A percentile compares a stretch with the other conserved stretches of the same genome.
These are phyloP conservation scores for Metschnikowia dekortorum DNA, from an alignment of 805 yeast species.

Conservation along the genomic window DNA sequence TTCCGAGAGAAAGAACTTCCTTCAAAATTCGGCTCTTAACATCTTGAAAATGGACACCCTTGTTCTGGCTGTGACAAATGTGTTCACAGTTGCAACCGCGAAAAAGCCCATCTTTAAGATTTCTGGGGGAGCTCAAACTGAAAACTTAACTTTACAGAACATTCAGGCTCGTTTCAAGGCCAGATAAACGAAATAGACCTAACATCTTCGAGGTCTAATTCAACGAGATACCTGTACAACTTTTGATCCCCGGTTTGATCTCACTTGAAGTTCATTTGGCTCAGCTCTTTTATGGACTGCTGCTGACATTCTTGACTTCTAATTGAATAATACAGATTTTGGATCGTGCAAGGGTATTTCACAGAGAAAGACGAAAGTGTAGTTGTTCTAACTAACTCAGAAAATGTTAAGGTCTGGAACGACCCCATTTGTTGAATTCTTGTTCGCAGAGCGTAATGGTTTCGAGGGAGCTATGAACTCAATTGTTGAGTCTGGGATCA, in stretches of 20 bases:
- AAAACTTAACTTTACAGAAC: conserved; percentile 91
- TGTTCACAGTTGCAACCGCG: conserved; percentile 88
- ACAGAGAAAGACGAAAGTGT: conserved; percentile 15
- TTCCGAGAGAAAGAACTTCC: conserved; percentile 76
- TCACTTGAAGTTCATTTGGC: conserved; percentile 16
- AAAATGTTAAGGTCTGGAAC: conserved; percentile 15
- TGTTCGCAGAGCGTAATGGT: conserved; percentile 15
- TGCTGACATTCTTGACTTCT: conserved; percentile 13
- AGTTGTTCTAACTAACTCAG: conserved; percentile 15
- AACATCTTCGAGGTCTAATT: too few species aligned
- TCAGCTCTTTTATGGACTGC: conserved; percentile 12
- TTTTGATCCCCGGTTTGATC: conserved; percentile 13
- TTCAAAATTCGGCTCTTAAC: conserved; percentile 76
- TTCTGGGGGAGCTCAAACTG: conserved; percentile 89
- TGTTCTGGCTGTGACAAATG: conserved; percentile 65
- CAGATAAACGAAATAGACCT: too few species aligned
- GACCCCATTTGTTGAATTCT: conserved; percentile 14
- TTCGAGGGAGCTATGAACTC: conserved; percentile 14
- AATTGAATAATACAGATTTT: conserved; percentile 13
- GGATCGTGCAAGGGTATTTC: conserved; percentile 15
- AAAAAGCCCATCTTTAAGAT: conserved; percentile 83
- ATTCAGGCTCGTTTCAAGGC: conserved; percentile 87
- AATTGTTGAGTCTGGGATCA: conserved; percentile 14
- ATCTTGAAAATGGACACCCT: conserved; percentile 84
- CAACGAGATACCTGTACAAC: background rate